These are phyloP conservation scores for Metarhizium album DNA, from an alignment of 2,329 filamentous ascomycete species.

Conservation along the genomic window DNA sequence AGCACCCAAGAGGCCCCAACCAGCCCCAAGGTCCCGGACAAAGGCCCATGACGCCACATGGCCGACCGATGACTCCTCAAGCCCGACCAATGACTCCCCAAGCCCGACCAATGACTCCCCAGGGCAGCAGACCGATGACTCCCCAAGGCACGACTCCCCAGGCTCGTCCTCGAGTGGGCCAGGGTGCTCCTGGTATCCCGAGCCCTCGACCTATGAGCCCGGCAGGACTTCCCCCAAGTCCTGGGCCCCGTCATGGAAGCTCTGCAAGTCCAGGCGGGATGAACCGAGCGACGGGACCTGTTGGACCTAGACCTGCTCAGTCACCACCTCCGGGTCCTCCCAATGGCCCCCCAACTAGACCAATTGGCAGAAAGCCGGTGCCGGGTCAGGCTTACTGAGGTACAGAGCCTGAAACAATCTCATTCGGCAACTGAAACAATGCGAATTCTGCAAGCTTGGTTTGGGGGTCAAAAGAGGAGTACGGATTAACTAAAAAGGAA, in stretches of 20 bases:
- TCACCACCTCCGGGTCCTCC: constrained; percentile 21
- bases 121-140: constrained; percentile 5
- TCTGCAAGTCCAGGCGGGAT: constrained; percentile 32
- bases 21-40: constrained; percentile 17
- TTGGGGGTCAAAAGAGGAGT: constrained; percentile 13
- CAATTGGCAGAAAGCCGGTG: constrained; percentile 44
- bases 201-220: constrained; percentile 32
- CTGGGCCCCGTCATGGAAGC: constrained; percentile 13
- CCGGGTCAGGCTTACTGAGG: constrained; percentile 41
- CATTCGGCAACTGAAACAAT: constrained; percentile 2
- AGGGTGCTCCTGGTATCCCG: constrained; percentile 9
- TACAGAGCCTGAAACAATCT: too few species aligned
- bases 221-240: constrained; percentile 15
- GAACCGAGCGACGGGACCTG: constrained; percentile 30
- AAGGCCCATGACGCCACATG: constrained; percentile 30
- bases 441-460: constrained; percentile 4
- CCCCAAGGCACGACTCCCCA: background rate
- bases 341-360: constrained; percentile 28
- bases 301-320: constrained; percentile 32
- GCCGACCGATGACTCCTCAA: constrained; percentile 11
- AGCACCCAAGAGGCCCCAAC: constrained; percentile 11
- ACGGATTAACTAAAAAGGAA: constrained; percentile 12
- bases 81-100: constrained; percentile 27
- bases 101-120: constrained; percentile 8
- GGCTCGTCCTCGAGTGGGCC: constrained; percentile 8